Conservation (phyloP, 2,329 filamentous ascomycete species). For the Bipolaris victoriae region DNA sequence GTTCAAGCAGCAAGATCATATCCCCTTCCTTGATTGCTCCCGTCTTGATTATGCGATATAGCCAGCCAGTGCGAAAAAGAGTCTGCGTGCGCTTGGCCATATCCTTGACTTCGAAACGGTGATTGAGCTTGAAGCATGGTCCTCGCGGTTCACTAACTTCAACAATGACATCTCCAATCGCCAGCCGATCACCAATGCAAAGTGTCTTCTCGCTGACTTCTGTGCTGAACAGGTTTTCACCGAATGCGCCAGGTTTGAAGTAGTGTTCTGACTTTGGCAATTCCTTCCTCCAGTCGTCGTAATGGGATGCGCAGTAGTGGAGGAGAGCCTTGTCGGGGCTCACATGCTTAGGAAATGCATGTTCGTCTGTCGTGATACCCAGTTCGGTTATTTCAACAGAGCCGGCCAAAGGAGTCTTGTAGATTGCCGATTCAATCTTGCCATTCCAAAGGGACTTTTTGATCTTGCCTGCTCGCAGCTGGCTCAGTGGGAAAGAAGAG, state of each 20-base stretch:
- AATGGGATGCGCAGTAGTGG: slow-evolving; percentile 66
- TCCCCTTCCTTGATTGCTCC: slow-evolving; percentile 64
- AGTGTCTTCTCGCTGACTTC: slow-evolving; percentile 68
- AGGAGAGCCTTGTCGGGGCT: slow-evolving; percentile 69
- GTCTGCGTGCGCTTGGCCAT: slow-evolving; percentile 66
- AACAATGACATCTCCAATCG: slow-evolving; percentile 58
- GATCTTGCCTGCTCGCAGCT: slow-evolving; percentile 65
- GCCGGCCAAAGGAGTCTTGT: slow-evolving; percentile 56
- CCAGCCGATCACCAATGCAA: slow-evolving; percentile 68
- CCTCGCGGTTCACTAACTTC: slow-evolving; percentile 67
- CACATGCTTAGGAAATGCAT: slow-evolving; percentile 67
- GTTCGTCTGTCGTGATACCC: slow-evolving; percentile 66
- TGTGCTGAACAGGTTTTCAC: slow-evolving; percentile 67
- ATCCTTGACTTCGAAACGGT: slow-evolving; percentile 67
- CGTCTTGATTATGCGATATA: slow-evolving; percentile 65
- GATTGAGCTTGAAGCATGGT: slow-evolving; percentile 73
- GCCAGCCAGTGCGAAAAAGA: slow-evolving; percentile 67
- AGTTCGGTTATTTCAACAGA: slow-evolving; percentile 56
- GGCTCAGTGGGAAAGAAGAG: slow-evolving; percentile 57
- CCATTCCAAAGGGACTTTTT: slow-evolving; percentile 60
- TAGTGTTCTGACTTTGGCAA: slow-evolving; percentile 58
- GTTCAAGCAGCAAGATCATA: slow-evolving; percentile 61
- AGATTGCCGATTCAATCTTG: slow-evolving; percentile 61
- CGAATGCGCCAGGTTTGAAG: slow-evolving; percentile 66
- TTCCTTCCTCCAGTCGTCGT: slow-evolving; percentile 60